Evolutionary conservation across 2,329 filamentous ascomycete genomes (phyloP), one percentile per base, ranked within the genome.

Genomic region (Chrysoporthe cubensis): DNA sequence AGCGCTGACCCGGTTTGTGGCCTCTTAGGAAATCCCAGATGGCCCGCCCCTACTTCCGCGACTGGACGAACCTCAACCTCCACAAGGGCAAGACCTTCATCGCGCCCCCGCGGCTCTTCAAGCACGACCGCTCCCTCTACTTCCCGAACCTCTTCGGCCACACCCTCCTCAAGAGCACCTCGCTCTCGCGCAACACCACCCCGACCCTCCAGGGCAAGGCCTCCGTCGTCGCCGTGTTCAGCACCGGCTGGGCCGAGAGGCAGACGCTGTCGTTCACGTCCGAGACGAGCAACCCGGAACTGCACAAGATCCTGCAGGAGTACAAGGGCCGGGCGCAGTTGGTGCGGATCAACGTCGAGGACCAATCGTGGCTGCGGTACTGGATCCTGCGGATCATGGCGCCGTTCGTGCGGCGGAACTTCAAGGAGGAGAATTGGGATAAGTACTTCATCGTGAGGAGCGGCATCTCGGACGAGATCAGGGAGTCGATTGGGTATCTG

Each of bases 51-150:
- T 99, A 99, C 80, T 99, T 97, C 82, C 91, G 94, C 78, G 95
- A 99, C 84, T 97, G 94, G 91, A 88, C 88, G 69, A 96, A 96
- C 80, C 87, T 97, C 79, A 84, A 85, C 64, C 86, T 90, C 72
- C 90, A 96, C 80, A 88, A 94, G 74, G 96, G 96, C 75, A 99
- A 99, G 80, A 93, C 93, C 34, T 99, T 97, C 81, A 83, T 95
- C 63, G 90, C 93, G 26, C 95, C 95, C 48, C 88, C 91, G 4
- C 85, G 91, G n/a, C 85, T 95, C 61, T 98, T 98, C 85, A 91
- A 90, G 75, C 86, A 86, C 71, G 92, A 96, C 50, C 86, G 89
- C 63, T 91, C 95, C 5, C 87, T 97, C 71, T 98, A 91, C 83
- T 97, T 99, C 81, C 96, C 96, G 58, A 99, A 99, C 80, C 84